phyloP scores from a whole-genome alignment of 2,329 filamentous ascomycete genomes.

The Pezicula rhizophila region DNA sequence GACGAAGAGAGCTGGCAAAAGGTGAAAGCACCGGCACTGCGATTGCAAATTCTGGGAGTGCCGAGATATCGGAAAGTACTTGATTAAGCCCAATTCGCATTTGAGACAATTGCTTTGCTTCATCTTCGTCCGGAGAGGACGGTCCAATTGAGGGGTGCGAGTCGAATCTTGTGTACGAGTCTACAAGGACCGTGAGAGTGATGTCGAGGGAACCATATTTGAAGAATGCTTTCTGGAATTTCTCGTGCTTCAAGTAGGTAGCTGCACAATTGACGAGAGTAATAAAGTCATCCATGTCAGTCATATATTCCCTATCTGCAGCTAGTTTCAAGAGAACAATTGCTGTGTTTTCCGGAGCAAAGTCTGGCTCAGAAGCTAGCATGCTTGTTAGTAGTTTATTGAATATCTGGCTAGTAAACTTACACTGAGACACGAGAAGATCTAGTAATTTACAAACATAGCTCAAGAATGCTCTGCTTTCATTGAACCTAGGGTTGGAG shows the following conservation, averaged over 20 bases:
- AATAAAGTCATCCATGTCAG: slow-evolving; percentile 50
- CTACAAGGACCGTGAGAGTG: slow-evolving; percentile 43
- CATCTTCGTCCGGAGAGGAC: slow-evolving; percentile 27
- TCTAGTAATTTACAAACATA: slow-evolving; percentile 52
- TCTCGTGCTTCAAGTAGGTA: slow-evolving; percentile 48
- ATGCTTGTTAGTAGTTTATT: slow-evolving; percentile 1
- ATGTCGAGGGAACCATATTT: slow-evolving; percentile 26
- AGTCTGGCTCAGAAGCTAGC: slow-evolving; percentile 23
- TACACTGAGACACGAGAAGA: slow-evolving; percentile 46
- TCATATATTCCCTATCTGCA: slow-evolving; percentile 30
- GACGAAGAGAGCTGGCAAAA: slow-evolving; percentile 35
- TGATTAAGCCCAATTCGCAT: slow-evolving; percentile 46
- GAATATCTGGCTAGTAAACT: slow-evolving; percentile 4
- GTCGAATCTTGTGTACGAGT: slow-evolving; percentile 39
- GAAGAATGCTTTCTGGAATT: slow-evolving; percentile 45
- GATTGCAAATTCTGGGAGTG: slow-evolving; percentile 39
- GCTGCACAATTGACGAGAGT: slow-evolving; percentile 45
- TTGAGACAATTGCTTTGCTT: slow-evolving; percentile 43
- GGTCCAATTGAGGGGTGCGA: slow-evolving; percentile 19
- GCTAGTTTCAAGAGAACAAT: slow-evolving; percentile 45
- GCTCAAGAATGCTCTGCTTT: slow-evolving; percentile 38
- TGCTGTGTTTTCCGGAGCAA: slow-evolving; percentile 38
- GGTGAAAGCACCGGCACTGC: slow-evolving; percentile 37
- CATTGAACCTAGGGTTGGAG: slow-evolving; percentile 36
- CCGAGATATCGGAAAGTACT: slow-evolving; percentile 45